Conservation (phyloP, 2,329 filamentous ascomycete genomes). For the Emergomyces africanus region DNA sequence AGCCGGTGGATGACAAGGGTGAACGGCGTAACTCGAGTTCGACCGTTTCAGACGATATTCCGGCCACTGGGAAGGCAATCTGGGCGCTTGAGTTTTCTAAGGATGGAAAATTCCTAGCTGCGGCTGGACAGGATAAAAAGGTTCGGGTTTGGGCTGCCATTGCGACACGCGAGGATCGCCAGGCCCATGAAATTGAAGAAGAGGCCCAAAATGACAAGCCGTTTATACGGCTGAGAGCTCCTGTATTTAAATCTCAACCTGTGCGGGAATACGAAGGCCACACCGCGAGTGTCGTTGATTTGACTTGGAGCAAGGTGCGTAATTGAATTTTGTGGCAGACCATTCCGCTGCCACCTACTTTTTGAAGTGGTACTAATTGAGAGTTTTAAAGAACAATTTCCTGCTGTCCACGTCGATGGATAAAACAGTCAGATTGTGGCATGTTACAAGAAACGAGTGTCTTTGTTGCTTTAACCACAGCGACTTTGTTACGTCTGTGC, state of each 20-base stretch:
- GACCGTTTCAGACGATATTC: conserved; percentile 14
- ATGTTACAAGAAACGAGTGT: conserved; percentile 71
- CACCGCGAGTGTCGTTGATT: conserved; percentile 69
- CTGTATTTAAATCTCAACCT: conserved; percentile 74
- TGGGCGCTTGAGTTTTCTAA: conserved; percentile 91
- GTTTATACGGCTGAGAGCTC: conserved; percentile 62
- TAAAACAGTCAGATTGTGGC: conserved; percentile 91
- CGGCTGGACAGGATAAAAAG: conserved; percentile 77
- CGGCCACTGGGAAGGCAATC: conserved; percentile 49
- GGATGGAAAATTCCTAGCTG: conserved; percentile 80
- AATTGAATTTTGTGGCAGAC: neutral
- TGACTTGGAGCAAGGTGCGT: conserved; percentile 84
- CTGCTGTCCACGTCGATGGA: conserved; percentile 94
- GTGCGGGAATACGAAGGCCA: conserved; percentile 73
- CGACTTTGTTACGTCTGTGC: conserved; percentile 88
- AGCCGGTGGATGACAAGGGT: conserved; percentile 25
- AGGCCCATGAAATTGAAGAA: conserved; percentile 59
- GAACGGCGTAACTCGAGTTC: conserved; percentile 19
- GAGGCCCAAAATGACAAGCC: conserved; percentile 35
- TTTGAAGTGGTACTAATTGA: conserved; percentile 4
- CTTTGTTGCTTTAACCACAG: conserved; percentile 89
- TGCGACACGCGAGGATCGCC: conserved; percentile 65
- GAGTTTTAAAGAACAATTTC: conserved; percentile 61
- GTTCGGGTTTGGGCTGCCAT: conserved; percentile 85
- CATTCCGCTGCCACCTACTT: neutral